A percentile compares a stretch with the other conserved stretches of the same genome.
phyloP scores from a whole-genome alignment of 2,329 filamentous ascomycete species.

The Cercospora zeae-maydis region DNA sequence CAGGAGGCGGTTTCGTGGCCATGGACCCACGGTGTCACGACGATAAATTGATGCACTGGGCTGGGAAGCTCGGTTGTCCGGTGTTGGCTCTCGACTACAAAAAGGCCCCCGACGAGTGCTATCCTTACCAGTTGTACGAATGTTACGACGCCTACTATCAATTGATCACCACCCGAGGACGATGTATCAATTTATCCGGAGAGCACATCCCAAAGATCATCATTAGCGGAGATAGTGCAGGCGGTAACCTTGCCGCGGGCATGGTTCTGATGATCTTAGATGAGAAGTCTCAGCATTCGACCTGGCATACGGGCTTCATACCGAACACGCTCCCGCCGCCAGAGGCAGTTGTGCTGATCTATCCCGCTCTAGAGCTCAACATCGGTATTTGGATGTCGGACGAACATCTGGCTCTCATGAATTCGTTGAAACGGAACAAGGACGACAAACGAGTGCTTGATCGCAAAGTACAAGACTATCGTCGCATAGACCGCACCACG shows the following conservation, averaged over 20 bases:
- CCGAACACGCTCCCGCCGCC: constrained; percentile 52
- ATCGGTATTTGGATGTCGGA: constrained; percentile 99
- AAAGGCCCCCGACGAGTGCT: constrained; percentile 80
- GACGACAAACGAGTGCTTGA: constrained; percentile 75
- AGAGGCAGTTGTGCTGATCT: constrained; percentile 78
- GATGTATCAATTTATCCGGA: constrained; percentile 72
- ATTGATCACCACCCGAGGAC: constrained; percentile 66
- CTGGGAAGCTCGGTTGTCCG: constrained; percentile 80
- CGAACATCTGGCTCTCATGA: constrained; percentile 92
- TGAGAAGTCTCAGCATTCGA: constrained; percentile 44
- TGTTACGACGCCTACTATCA: constrained; percentile 82
- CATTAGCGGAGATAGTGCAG: constrained; percentile 75
- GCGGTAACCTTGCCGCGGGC: constrained; percentile 75
- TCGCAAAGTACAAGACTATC: constrained; percentile 86
- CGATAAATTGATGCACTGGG: constrained; percentile 91
- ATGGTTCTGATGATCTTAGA: constrained; percentile 88
- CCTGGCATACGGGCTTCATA: constrained; percentile 35
- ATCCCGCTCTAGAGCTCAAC: constrained; percentile 91
- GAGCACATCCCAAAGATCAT: constrained; percentile 63
- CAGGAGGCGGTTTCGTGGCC: constrained; percentile 91
- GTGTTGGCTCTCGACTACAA: constrained; percentile 87
- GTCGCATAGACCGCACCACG: constrained; percentile 73
- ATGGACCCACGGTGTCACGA: constrained; percentile 96
- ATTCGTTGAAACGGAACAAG: constrained; percentile 72
- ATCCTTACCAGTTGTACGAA: constrained; percentile 81